phyloP scores from a whole-genome alignment of 257 asterid genomes.

The Fraxinus pennsylvanica region DNA sequence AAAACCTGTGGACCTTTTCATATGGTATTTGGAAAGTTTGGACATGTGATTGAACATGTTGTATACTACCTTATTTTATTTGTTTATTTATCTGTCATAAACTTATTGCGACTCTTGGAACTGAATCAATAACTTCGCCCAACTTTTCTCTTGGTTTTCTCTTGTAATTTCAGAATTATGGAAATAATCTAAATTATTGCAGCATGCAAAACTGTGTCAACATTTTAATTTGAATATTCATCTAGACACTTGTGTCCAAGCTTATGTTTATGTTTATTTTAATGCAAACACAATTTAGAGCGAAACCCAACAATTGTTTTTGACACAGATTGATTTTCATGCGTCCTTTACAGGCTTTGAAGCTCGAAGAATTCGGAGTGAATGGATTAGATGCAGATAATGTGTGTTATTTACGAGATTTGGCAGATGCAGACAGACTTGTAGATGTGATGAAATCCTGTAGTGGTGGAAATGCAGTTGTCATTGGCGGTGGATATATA shows the following conservation, averaged over 20 bases:
- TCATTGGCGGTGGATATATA: constrained; percentile 88
- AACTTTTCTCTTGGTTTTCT: neutral
- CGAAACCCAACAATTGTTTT: neutral
- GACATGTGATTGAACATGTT: neutral
- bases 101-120: neutral
- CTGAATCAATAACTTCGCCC: neutral
- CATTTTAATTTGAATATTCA: neutral
- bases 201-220: neutral
- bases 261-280: neutral
- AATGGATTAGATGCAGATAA: constrained; percentile 69
- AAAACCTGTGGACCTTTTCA: neutral
- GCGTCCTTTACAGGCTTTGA: constrained; percentile 59
- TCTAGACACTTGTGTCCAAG: neutral
- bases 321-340: constrained; percentile 31
- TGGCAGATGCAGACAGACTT: constrained; percentile 81
- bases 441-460: constrained; percentile 61
- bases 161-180: neutral
- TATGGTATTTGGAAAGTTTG: neutral
- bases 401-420: constrained; percentile 73
- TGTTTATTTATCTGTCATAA: neutral
- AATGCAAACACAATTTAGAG: neutral
- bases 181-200: neutral
- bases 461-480: constrained; percentile 76
- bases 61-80: neutral
- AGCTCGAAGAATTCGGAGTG: constrained; percentile 94